Evolutionary conservation across 1,139 yeast genomes (phyloP).

Genomic region (Candida tetrigidarum): DNA sequence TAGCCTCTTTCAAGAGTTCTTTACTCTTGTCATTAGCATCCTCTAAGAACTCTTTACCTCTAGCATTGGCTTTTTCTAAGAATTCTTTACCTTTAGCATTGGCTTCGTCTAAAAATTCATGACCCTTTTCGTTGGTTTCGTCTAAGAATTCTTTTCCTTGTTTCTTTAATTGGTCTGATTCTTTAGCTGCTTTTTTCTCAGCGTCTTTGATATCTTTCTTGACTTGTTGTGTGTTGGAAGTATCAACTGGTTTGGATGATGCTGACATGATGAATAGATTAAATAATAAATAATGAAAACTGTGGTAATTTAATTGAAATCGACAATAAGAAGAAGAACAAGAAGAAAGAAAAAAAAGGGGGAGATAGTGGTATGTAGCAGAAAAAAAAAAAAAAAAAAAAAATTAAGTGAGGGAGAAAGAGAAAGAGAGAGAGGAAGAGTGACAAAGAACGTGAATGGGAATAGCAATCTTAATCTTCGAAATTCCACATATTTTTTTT

Average conservation of each 20-base stretch:
- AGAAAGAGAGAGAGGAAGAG: neutral
- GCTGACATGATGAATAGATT: slow-evolving; percentile 4
- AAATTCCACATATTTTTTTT: slow-evolving; percentile 2
- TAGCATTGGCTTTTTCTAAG: slow-evolving; percentile 9
- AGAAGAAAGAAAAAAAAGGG: too few species aligned
- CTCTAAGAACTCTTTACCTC: slow-evolving; percentile 21
- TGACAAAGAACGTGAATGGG: neutral
- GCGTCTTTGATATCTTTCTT: slow-evolving; percentile 32
- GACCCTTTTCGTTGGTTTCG: slow-evolving; percentile 11
- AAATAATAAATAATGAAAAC: neutral
- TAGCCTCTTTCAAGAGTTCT: slow-evolving; percentile 19
- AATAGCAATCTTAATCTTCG: slow-evolving; percentile 6
- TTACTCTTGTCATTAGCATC: slow-evolving; percentile 16
- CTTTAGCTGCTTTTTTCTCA: slow-evolving; percentile 24
- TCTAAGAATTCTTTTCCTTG: slow-evolving; percentile 20
- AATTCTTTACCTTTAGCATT: slow-evolving; percentile 13
- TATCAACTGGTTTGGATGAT: slow-evolving; percentile 18
- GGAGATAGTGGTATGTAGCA: too few species aligned
- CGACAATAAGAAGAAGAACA: too few species aligned
- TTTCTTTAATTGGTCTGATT: slow-evolving; percentile 19
- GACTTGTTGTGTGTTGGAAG: slow-evolving; percentile 27
- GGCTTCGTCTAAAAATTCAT: slow-evolving; percentile 10
- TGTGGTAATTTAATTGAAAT: neutral
- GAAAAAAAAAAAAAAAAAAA: too few species aligned
- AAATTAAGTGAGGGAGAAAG: too few species aligned